Evolutionary conservation across 257 asterid species (phyloP), one percentile per base, ranked within the genome.

Genomic region (Plantago ovata): DNA sequence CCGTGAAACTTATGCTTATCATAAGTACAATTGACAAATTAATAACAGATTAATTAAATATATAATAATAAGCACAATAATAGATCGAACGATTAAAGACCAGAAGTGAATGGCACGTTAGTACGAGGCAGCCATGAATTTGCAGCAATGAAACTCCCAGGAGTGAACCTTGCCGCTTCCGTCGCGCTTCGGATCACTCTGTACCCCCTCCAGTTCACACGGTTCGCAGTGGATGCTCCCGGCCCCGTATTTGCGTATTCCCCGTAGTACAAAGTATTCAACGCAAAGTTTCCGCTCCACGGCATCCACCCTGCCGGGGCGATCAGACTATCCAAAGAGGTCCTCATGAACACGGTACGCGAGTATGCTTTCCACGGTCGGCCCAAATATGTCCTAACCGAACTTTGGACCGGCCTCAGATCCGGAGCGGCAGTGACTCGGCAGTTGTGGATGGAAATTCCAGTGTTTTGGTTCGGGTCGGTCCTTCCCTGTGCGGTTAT

Each of bases 361-460:
- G 72, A 62, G 49, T 65, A 71, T 8, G 24, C 28, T 53, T 2
- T 19, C 68, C 72, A 71, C 9, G 72, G 76, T 50, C 76, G 50
- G 10, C 72, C 72, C 32, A 71, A 3, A 18, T 23, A 71, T 4
- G 52, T 63, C 28, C 23, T 24, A 15, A 40, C 22, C 13, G 10
- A 6, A 0, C 41, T 10, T 0, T 40, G 19, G 6, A 10, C 60
- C 0, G 53, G 61, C 7, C 1, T 44, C 9, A 65, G 61, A 9
- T 48, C 36, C 0, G 65, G 53, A 4, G 41, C 71, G 0, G 69
- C 60, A 38, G 11, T 42, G 33, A 71, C n/a, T 32, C 14, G 32
- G 19, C 56, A 60, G 52, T 71, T 61, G 18, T 59, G 51, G 51
- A 65, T 60, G 1, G 72, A 71, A 12, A 65, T 19, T 4, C 76